phyloP scores from a whole-genome alignment of 768 basidiomycete genomes.

The Zangia roseola region DNA sequence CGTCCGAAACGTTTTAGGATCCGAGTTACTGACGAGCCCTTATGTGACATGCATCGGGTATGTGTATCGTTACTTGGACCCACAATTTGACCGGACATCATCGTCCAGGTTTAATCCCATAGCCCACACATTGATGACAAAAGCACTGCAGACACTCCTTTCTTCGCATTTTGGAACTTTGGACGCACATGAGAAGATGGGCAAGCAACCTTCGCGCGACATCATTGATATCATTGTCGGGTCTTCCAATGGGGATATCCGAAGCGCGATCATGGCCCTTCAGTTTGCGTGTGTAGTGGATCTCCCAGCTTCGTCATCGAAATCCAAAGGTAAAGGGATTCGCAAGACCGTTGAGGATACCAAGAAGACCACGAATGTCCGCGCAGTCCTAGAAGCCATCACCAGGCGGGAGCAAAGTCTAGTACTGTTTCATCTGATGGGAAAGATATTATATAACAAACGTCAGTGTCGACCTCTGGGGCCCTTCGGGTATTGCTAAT shows the following conservation, averaged over 20 bases:
- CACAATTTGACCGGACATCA: background rate
- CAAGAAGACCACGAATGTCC: constrained; percentile 18
- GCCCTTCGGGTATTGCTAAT: background rate
- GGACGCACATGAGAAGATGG: constrained; percentile 4
- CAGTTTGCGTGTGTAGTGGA: constrained; percentile 74
- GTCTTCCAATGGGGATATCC: constrained; percentile 85
- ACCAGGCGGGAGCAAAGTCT: constrained; percentile 85
- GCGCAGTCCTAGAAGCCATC: constrained; percentile 63
- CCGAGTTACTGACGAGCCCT: constrained; percentile 64
- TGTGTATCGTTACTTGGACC: constrained; percentile 21
- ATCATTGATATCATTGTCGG: constrained; percentile 74
- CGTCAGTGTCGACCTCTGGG: constrained; percentile 41
- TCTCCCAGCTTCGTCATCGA: constrained; percentile 15
- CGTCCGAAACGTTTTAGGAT: constrained; percentile 67
- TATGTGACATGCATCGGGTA: constrained; percentile 82
- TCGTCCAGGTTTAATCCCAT: constrained; percentile 83
- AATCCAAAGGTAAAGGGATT: constrained; percentile 29
- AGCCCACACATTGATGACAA: constrained; percentile 79
- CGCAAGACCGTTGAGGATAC: constrained; percentile 26
- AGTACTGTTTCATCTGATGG: constrained; percentile 87
- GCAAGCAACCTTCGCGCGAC: constrained; percentile 54
- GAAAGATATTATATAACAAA: constrained; percentile 94
- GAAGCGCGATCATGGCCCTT: constrained; percentile 90
- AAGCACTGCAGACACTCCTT: constrained; percentile 67
- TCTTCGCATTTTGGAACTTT: constrained; percentile 44